Evolutionary conservation across 2,329 filamentous ascomycete genomes (phyloP).

Genomic region (Tolypocladium cylindrosporum): DNA sequence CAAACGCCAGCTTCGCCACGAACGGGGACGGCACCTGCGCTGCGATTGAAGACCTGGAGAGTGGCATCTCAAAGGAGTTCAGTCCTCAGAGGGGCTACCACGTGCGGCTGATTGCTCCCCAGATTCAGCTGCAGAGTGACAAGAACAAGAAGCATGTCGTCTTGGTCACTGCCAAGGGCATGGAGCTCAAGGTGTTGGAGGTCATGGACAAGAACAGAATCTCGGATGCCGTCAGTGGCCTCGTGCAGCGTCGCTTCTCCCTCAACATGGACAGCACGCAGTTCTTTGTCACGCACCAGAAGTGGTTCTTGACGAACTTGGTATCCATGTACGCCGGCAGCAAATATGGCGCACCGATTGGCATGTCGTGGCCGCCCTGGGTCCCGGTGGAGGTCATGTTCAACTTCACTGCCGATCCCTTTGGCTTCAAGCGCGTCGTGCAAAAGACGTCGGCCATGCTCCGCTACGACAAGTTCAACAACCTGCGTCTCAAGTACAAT

Average conservation of each 20-base stretch:
- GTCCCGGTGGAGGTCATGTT: conserved; percentile 98
- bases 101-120: conserved; percentile 86
- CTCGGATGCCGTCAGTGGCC: conserved; percentile 83
- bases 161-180: conserved; percentile 90
- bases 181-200: conserved; percentile 95
- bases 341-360: conserved; percentile 75
- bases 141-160: conserved; percentile 97
- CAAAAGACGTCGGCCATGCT: conserved; percentile 93
- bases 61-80: conserved; percentile 80
- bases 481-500: conserved; percentile 90
- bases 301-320: conserved; percentile 75
- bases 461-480: conserved; percentile 97
- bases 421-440: conserved; percentile 95
- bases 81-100: conserved; percentile 90
- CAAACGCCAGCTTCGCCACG: conserved; percentile 28
- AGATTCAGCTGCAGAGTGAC: conserved; percentile 96
- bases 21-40: conserved; percentile 23
- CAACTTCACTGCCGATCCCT: conserved; percentile 85
- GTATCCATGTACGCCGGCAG: conserved; percentile 92
- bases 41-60: conserved; percentile 52
- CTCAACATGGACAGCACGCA: conserved; percentile 96
- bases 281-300: conserved; percentile 93
- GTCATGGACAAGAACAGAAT: conserved; percentile 96
- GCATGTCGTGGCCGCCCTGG: conserved; percentile 94
- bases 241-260: conserved; percentile 89